Conservation (phyloP, 1,284 basidiomycete genomes). For the Abortiporus biennis region DNA sequence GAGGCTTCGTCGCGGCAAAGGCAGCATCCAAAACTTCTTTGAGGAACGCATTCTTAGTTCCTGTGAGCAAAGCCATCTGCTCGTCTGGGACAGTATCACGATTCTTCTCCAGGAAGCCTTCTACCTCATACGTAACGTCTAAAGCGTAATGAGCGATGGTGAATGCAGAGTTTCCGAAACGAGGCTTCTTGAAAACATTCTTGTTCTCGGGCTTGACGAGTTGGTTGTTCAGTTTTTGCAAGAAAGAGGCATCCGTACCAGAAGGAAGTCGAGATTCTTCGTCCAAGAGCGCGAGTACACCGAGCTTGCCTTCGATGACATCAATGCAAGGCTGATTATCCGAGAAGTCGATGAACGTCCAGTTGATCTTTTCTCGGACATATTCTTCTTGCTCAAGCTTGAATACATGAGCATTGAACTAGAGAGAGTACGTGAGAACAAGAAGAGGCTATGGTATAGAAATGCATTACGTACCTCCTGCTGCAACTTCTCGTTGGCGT, state of each 20-base stretch:
- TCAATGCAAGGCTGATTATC: conserved; percentile 99
- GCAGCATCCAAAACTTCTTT: conserved; percentile 93
- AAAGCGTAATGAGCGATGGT: conserved; percentile 98
- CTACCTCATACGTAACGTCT: conserved; percentile 97
- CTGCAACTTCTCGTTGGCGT: conserved; percentile 97
- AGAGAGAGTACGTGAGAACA: conserved; percentile 8
- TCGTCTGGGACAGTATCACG: conserved; percentile 98
- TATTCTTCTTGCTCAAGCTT: conserved; percentile 99
- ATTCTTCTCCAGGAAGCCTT: conserved; percentile 99
- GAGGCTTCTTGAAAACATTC: conserved; percentile 93
- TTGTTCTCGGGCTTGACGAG: conserved; percentile 84
- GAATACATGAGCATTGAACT: conserved; percentile 99
- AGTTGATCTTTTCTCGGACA: conserved; percentile 96
- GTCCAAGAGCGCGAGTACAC: conserved; percentile 91
- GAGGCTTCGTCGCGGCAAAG: conserved; percentile 63
- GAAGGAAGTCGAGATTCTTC: conserved; percentile 97
- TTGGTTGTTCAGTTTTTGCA: conserved; percentile 91
- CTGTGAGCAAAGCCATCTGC: conserved; percentile 82
- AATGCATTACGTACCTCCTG: conserved; percentile 67
- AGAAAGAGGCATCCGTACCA: conserved; percentile 89
- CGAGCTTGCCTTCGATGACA: conserved; percentile 96
- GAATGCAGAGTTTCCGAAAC: conserved; percentile 96
- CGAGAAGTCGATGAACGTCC: conserved; percentile 99
- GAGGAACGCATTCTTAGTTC: conserved; percentile 88
- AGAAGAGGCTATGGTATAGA: background rate